Base-by-base conservation (phyloP, 2,329 filamentous ascomycete species). In the Arachnopeziza araneosa region DNA sequence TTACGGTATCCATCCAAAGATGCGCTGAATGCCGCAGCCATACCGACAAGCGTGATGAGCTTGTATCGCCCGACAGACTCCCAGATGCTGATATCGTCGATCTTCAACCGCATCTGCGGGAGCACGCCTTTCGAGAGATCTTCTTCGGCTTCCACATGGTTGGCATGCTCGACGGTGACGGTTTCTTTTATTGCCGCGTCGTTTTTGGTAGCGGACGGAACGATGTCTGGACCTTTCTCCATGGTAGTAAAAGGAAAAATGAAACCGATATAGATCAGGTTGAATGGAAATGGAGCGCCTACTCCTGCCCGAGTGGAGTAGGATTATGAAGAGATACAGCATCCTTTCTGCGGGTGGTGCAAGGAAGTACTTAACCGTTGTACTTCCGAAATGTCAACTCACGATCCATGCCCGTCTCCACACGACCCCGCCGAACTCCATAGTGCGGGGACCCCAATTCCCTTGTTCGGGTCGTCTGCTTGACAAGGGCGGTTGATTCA, bases 1-100 rank as follows among this genome's bases (percentile, higher is more conserved):
- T 58, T 54, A 66, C 64, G 76, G 57, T 78, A 78, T 2, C 76
- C 76, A 66, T 78, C 76, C 0, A 77, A 65, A 0, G 75, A 72
- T 17, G 76, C 75, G 53, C 71, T 73, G 55, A 78, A 78, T 0
- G 76, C 74, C 5, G 75, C 75, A 54, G 64, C 59, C 75, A 77
- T 78, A 1, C 74, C 75, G 24, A 77, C 71, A 24, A 66, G 21
- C 0, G 71, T 72, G 0, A 75, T 68, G 1, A 65, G 61, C 49
- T 75, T 77, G 67, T 74, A 76, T 52, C 68, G 67, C 7, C 62
- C 60, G 6, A 74, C 69, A 52, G 68, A 73, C 55, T 75, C 66
- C 75, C 74, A 77, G n/a, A 77, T 67, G 26, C 66, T 64, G 2
- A 77, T 66, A 51, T 76, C 72, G 58, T 78, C 76, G 4, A 68